These are phyloP conservation scores for Rhazya stricta DNA, from an alignment of 257 asterid genomes.

Conservation along the genomic window DNA sequence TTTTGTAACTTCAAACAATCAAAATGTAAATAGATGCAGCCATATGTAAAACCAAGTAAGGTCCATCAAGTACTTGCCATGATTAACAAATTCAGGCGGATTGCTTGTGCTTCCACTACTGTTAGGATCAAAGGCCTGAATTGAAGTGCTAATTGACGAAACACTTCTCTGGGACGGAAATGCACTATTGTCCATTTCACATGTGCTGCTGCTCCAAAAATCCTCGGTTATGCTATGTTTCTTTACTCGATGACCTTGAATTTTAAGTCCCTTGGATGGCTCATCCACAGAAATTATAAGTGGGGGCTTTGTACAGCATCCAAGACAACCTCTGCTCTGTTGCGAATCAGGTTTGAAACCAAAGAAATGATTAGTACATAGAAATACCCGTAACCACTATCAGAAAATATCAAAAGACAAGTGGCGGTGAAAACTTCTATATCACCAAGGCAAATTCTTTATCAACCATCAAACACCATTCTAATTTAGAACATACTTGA, in stretches of 20 bases:
- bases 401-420: neutral
- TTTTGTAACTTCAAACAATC: neutral
- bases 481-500: neutral
- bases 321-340: conserved; percentile 99
- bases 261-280: conserved; percentile 66
- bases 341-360: conserved; percentile 74
- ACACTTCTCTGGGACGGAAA: conserved; percentile 79
- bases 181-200: conserved; percentile 79
- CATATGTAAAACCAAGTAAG: neutral
- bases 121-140: conserved; percentile 54
- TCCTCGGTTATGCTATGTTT: conserved; percentile 51
- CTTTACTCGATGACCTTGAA: conserved; percentile 60
- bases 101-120: conserved; percentile 58
- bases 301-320: conserved; percentile 77
- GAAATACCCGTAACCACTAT: neutral
- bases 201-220: conserved; percentile 81
- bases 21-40: neutral
- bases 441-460: neutral
- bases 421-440: neutral
- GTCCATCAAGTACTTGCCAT: conserved; percentile 45
- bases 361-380: conserved; percentile 51
- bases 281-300: conserved; percentile 70
- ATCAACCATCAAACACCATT: neutral
- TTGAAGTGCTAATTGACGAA: conserved; percentile 77
- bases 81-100: conserved; percentile 70